Evolutionary conservation across 2,329 filamentous ascomycete species (phyloP).

Genomic region (Neurospora sp.): DNA sequence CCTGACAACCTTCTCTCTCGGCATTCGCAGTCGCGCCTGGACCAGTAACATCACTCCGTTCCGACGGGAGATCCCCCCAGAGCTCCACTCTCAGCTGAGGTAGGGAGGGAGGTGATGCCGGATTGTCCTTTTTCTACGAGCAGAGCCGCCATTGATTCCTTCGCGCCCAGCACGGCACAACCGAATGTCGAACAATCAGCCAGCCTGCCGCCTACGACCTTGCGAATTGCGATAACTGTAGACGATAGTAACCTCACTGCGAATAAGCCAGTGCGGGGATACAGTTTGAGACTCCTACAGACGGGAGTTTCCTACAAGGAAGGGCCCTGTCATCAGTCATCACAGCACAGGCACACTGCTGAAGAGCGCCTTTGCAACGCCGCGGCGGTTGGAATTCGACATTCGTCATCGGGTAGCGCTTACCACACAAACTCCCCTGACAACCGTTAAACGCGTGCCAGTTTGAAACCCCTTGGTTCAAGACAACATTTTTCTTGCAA

Average conservation of each 20-base stretch:
- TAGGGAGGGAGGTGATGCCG: background rate
- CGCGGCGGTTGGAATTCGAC: background rate
- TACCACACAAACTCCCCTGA: conserved; percentile 3
- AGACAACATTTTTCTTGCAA: background rate
- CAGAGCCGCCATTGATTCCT: background rate
- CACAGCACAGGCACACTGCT: background rate
- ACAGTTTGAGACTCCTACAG: background rate
- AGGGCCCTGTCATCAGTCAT: background rate
- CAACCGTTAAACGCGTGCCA: background rate
- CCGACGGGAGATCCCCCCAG: background rate
- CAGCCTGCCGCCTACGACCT: background rate
- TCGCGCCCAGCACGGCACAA: background rate
- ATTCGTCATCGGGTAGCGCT: background rate
- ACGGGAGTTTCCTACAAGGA: background rate
- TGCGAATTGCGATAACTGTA: background rate
- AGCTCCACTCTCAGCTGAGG: background rate
- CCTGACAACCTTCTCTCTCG: background rate
- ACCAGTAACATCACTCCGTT: background rate
- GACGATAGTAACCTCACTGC: background rate
- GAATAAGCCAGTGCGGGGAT: background rate
- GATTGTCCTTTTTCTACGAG: background rate
- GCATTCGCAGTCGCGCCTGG: background rate
- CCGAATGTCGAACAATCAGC: background rate
- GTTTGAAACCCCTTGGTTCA: background rate
- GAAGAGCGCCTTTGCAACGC: background rate